Conservation (phyloP, 2,329 filamentous ascomycete species). For the Huntiella abstrusa region DNA sequence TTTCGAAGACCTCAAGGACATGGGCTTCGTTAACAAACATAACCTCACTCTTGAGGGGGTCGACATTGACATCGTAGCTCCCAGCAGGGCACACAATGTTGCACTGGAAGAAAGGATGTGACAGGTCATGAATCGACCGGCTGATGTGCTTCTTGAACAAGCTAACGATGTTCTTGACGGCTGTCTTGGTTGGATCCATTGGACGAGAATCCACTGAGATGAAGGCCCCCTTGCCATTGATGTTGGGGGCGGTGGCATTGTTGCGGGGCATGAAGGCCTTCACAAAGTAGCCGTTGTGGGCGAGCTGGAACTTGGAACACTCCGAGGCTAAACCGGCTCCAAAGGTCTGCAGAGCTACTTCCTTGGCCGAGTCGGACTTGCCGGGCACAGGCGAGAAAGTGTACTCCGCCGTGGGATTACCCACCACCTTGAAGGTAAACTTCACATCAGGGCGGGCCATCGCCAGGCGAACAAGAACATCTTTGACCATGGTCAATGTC, state of each 20-base stretch:
- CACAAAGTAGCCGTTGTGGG: constrained; percentile 21
- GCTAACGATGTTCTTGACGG: constrained; percentile 37
- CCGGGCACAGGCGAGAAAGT: constrained; percentile 36
- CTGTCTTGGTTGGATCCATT: constrained; percentile 33
- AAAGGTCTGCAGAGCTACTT: constrained; percentile 43
- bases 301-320: constrained; percentile 27
- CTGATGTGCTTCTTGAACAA: constrained; percentile 33
- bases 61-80: constrained; percentile 54
- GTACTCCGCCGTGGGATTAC: constrained; percentile 34
- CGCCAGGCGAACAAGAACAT: constrained; percentile 43
- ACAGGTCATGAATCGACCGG: constrained; percentile 19
- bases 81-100: constrained; percentile 41
- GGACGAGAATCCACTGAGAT: constrained; percentile 52
- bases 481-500: constrained; percentile 36
- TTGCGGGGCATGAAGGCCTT: constrained; percentile 39
- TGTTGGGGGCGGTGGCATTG: constrained; percentile 24
- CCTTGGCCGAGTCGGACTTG: constrained; percentile 22
- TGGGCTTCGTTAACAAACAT: constrained; percentile 39
- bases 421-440: constrained; percentile 39
- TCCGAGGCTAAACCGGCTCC: constrained; percentile 35
- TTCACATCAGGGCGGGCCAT: constrained; percentile 45
- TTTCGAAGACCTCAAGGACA: constrained; percentile 27
- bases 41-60: constrained; percentile 54
- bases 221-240: constrained; percentile 33
- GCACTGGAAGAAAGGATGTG: constrained; percentile 40